These are phyloP conservation scores for Porcisia hertigi DNA, from an alignment of 208 protist species.

Conservation along the genomic window DNA sequence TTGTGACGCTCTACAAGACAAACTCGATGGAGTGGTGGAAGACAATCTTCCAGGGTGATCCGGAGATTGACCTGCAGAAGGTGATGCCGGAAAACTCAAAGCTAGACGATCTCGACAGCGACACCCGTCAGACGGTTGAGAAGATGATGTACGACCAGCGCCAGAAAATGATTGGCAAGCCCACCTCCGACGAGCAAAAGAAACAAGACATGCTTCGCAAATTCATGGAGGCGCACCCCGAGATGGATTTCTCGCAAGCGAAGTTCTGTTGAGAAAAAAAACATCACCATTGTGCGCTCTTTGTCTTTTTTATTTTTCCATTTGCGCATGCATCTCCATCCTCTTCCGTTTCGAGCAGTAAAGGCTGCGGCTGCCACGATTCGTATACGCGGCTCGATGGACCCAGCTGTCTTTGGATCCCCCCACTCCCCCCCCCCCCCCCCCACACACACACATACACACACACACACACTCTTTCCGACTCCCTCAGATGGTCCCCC, in stretches of 20 bases:
- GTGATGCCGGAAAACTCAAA: constrained; percentile 95
- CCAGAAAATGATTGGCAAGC: constrained; percentile 93
- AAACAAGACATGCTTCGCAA: constrained; percentile 94
- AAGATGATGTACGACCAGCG: constrained; percentile 98
- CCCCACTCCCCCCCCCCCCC: neutral
- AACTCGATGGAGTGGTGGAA: constrained; percentile 95
- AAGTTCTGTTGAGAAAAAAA: constrained; percentile 82
- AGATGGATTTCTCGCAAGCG: constrained; percentile 96
- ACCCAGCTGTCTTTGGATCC: neutral
- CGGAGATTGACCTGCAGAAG: constrained; percentile 94
- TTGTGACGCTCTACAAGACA: constrained; percentile 88
- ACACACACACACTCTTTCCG: neutral
- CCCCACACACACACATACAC: neutral
- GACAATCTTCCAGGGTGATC: constrained; percentile 81
- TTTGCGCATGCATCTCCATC: neutral
- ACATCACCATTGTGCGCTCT: neutral
- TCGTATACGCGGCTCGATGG: neutral
- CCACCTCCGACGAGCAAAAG: constrained; percentile 93
- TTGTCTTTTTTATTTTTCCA: neutral
- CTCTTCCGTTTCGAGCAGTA: neutral
- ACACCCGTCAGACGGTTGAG: constrained; percentile 94
- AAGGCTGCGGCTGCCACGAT: neutral
- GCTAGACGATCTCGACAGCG: constrained; percentile 93
- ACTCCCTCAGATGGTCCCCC: too few species aligned
- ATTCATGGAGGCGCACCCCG: constrained; percentile 94